Evolutionary conservation across 352 stramenopile genomes (phyloP).

Genomic region (Phytophthora sp.): DNA sequence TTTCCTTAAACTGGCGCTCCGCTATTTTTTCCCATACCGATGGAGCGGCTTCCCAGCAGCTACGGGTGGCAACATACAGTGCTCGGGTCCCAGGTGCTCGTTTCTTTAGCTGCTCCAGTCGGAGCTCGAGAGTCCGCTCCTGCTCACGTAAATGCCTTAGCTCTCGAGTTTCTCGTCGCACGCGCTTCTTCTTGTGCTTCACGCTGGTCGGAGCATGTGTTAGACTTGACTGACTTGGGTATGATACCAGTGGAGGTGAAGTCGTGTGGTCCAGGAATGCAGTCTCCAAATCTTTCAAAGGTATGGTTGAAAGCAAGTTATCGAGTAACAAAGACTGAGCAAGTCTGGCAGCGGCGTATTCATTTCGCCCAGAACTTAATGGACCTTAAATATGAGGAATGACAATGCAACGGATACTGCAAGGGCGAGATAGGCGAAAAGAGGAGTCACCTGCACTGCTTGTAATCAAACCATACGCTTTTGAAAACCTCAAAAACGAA

Average conservation of each 20-base stretch:
- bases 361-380: too few relatives aligned
- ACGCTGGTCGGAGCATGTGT: neutral
- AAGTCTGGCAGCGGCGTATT: too few relatives aligned
- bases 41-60: neutral
- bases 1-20: constrained; percentile 10
- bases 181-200: constrained; percentile 23
- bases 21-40: constrained; percentile 6
- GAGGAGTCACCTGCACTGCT: too few relatives aligned
- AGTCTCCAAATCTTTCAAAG: too few relatives aligned
- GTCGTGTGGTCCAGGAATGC: too few relatives aligned
- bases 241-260: too few relatives aligned
- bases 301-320: neutral
- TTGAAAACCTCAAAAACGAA: too few relatives aligned
- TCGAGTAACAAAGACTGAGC: neutral
- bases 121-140: constrained; percentile 10
- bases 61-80: neutral
- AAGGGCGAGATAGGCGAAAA: too few relatives aligned
- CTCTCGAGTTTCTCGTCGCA: constrained; percentile 14
- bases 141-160: constrained; percentile 10
- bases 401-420: too few relatives aligned
- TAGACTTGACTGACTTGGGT: neutral
- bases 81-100: neutral
- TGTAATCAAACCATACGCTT: too few relatives aligned
- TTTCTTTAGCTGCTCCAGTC: constrained; percentile 17
- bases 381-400: too few relatives aligned